Conservation (phyloP, 2,329 filamentous ascomycete genomes). For the Rhynchosporium graminicola region DNA sequence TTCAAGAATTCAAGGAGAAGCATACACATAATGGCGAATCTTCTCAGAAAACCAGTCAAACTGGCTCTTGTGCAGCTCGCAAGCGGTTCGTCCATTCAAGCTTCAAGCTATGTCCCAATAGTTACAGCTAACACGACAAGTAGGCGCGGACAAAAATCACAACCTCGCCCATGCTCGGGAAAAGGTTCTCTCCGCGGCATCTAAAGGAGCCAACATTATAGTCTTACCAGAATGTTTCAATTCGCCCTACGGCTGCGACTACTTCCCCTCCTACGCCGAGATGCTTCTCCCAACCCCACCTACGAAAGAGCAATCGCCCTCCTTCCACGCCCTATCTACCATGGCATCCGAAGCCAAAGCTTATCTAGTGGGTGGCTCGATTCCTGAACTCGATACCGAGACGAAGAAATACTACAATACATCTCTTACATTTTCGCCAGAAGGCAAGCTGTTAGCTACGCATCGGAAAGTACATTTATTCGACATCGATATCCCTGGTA, state of each 20-base stretch:
- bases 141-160: conserved; percentile 75
- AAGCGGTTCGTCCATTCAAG: conserved; percentile 51
- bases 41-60: conserved; percentile 77
- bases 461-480: conserved; percentile 96
- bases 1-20: conserved; percentile 15
- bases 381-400: conserved; percentile 73
- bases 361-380: conserved; percentile 88
- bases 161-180: conserved; percentile 81
- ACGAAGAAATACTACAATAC: conserved; percentile 85
- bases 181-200: conserved; percentile 80
- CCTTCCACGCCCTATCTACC: conserved; percentile 78
- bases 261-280: conserved; percentile 92
- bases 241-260: conserved; percentile 89
- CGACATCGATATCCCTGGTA: conserved; percentile 95
- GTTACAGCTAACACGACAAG: conserved; percentile 26
- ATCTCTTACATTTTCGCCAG: conserved; percentile 76
- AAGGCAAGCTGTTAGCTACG: conserved; percentile 76
- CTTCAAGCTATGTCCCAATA: background rate
- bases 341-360: conserved; percentile 77
- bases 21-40: conserved; percentile 34
- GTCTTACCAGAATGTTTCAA: conserved; percentile 99
- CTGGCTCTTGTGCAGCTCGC: conserved; percentile 81
- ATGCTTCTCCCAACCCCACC: conserved; percentile 79
- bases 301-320: conserved; percentile 68
- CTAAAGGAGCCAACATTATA: conserved; percentile 76